Base-by-base conservation (phyloP, 805 yeast genomes). In the Cyberlindnera japonica region DNA sequence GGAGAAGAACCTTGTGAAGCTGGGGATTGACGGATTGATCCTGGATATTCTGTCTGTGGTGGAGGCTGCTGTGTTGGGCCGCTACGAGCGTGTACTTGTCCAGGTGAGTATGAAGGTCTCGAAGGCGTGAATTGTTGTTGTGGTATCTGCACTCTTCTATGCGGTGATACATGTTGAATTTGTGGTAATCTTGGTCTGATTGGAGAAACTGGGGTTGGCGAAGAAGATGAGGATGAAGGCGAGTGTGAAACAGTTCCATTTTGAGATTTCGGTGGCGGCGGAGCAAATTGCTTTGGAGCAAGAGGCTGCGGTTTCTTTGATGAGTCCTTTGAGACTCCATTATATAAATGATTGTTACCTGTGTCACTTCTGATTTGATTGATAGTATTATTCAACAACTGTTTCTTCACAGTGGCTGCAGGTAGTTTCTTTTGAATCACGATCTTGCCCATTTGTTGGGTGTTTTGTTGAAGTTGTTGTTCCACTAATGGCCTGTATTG, bases 401-500 rank as follows among this genome's bases (percentile, higher is more conserved):
- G 55, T 25, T 54, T 47, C 42, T 54, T 57, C 10, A 44, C 49
- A 12, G 54, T 40, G 14, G 52, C 43, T 17, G 55, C 41, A 7
- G 58, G 56, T 12, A 45, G 32, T 31, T 52, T 54, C 35, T 50
- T 51, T 12, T 51, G 41, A 8, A 40, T 33, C 28, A 32, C 19
- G n/a, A 39, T 33, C 35, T 47, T 50, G 14, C 40, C 44, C 21
- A 48, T 33, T 14, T 48, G 48, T 11, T 40, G 34, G 0, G 40
- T 42, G 14, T 46, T 48, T 31, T 53, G 47, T 15, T 47, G 51
- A 14, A 49, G 47, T 19, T 51, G 41, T 19, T 55, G 58, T 44
- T 65, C 62, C 5, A 59, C 30, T 25, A 62, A 57, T 42, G 62
- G 71, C 45, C 79, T 79, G 55, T 79, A 83, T 1, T 88, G 80